Percentiles rank a stretch among this genome's conserved stretches.
These are phyloP conservation scores for Paradendryphiella salina DNA, from an alignment of 2,329 filamentous ascomycete genomes.

Conservation along the genomic window DNA sequence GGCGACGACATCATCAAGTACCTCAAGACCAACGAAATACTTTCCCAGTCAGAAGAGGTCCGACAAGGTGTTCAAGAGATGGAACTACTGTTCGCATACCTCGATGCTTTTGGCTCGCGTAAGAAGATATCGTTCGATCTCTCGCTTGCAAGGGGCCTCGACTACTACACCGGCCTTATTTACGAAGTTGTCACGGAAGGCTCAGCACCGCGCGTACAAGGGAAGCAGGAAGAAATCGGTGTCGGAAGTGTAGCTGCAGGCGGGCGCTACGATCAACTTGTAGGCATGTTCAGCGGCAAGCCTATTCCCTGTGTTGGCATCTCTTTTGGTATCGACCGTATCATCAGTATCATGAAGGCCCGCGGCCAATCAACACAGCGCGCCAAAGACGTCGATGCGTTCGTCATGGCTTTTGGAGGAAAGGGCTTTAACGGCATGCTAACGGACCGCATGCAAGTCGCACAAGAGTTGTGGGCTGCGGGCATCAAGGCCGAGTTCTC, in stretches of 20 bases:
- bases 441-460: conserved; percentile 80
- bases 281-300: conserved; percentile 90
- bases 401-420: conserved; percentile 91
- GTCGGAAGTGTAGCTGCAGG: conserved; percentile 89
- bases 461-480: conserved; percentile 77
- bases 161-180: conserved; percentile 89
- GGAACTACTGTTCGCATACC: conserved; percentile 76
- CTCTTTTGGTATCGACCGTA: conserved; percentile 93
- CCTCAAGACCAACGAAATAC: conserved; percentile 29
- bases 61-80: conserved; percentile 82
- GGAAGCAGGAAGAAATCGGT: conserved; percentile 57
- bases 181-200: conserved; percentile 87
- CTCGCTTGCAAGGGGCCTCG: conserved; percentile 84
- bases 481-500: conserved; percentile 90
- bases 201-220: conserved; percentile 59
- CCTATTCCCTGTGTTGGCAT: conserved; percentile 90
- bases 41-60: conserved; percentile 64
- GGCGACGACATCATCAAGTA: conserved; percentile 67
- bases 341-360: conserved; percentile 88
- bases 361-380: conserved; percentile 65
- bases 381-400: conserved; percentile 81
- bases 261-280: conserved; percentile 88
- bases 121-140: conserved; percentile 85
- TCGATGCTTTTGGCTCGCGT: conserved; percentile 74
- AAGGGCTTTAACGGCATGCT: conserved; percentile 81